Evolutionary conservation across 768 basidiomycete genomes (phyloP).

Genomic region (Leccinum imitatum): DNA sequence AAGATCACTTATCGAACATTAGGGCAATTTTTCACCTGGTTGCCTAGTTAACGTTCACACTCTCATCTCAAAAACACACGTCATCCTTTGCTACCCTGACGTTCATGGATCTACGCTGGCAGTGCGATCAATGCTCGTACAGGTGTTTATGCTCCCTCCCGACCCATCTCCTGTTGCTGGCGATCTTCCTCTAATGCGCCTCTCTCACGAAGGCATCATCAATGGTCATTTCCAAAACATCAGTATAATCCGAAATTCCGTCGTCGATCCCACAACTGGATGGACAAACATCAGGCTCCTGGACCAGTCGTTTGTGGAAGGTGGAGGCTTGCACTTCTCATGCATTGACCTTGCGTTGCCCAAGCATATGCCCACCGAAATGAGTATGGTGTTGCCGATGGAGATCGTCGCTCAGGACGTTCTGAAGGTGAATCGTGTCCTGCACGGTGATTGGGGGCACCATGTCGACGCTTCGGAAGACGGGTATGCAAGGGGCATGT

Average conservation of each 20-base stretch:
- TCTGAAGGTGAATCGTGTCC: background rate
- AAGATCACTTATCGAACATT: background rate
- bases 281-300: background rate
- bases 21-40: background rate
- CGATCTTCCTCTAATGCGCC: background rate
- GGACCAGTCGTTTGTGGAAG: background rate
- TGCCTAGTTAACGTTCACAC: background rate
- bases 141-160: background rate
- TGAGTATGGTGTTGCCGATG: background rate
- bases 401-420: background rate
- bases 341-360: slow-evolving; percentile 1
- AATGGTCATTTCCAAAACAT: background rate
- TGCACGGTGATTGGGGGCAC: background rate
- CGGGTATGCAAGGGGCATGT: slow-evolving; percentile 1
- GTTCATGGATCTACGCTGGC: background rate
- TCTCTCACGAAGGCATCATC: slow-evolving; percentile 1
- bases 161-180: background rate
- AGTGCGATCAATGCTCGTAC: background rate
- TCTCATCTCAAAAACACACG: background rate
- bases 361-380: background rate
- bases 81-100: background rate
- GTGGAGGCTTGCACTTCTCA: background rate
- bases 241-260: slow-evolving; percentile 2
- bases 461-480: background rate
- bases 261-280: background rate